Base-by-base conservation (phyloP, 768 basidiomycete genomes). In the Tubosaeta sp. region DNA sequence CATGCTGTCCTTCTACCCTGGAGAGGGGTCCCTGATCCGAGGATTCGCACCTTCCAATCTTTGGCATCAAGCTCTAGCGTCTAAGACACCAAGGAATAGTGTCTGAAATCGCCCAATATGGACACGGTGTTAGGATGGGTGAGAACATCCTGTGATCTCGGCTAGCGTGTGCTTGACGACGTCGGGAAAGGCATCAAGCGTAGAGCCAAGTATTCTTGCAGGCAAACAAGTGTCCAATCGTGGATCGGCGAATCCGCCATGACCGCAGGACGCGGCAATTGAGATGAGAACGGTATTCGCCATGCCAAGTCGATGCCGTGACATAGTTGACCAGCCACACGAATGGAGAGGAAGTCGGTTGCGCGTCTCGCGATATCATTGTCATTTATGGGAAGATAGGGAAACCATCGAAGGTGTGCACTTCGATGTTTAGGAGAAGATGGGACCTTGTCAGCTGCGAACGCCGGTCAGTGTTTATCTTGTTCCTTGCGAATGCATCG, bases 141-240 rank as follows among this genome's bases (percentile, higher is more conserved):
- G 39, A 14, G 39, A 22, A 12, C 38, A 11, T 2, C 18, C n/a
- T 22, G 21, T 22, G 21, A 8, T 40, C 14, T 34, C 16, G 36
- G 3, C n/a, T 18, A n/a, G 30, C 82, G 79, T 79, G 79, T 81
- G 59, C 70, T 81, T 48, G 80, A 82, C 56, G 79, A 81, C 60
- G 79, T 82, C 48, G 81, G 79, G 80, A 79, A 82, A 54, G 81
- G 75, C 42, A 29, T 25, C 40, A 41, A 41, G 14, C 25, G 30
- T 72, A 75, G 42, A 78, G 75, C 58, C 19, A 2, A 21, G 13
- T 34, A 34, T 24, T n/a, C 44, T 82, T 80, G 80, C 72, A 78
- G 2, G 69, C 71, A 44, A 73, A 81, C 58, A 82, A 63, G 80
- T 78, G 3, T 65, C 80, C 49, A 74, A 82, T 51, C 81, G 81